Evolutionary conservation across 441 rosid species (phyloP).

Genomic region (Jatropha podagrica): DNA sequence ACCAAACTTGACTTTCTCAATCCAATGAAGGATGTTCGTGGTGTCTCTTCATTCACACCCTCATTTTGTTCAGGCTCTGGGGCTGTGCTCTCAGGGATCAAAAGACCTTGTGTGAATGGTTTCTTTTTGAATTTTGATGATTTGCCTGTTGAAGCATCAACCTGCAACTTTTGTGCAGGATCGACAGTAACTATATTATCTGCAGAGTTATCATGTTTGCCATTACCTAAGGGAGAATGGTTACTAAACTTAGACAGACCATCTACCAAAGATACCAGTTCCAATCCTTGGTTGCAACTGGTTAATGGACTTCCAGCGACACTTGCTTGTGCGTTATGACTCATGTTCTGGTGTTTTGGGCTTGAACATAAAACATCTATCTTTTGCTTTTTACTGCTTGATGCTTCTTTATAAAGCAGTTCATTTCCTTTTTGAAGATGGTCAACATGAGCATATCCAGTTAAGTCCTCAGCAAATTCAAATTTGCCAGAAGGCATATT

Average conservation of each 20-base stretch:
- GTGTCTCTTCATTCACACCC: constrained; percentile 29
- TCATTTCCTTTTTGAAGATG: constrained; percentile 34
- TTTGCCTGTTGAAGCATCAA: constrained; percentile 24
- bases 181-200: constrained; percentile 19
- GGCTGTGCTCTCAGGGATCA: constrained; percentile 9
- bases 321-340: constrained; percentile 29
- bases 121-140: constrained; percentile 21
- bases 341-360: constrained; percentile 35
- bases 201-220: constrained; percentile 22
- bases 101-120: constrained; percentile 14
- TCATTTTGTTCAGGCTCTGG: constrained; percentile 16
- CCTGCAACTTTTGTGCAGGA: constrained; percentile 27
- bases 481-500: constrained; percentile 30
- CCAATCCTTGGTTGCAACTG: constrained; percentile 30
- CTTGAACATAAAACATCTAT: constrained; percentile 29
- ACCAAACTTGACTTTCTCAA: constrained; percentile 24
- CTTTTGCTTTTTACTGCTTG: constrained; percentile 38
- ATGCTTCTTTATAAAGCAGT: constrained; percentile 27
- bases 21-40: constrained; percentile 31
- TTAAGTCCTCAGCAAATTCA: constrained; percentile 28
- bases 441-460: constrained; percentile 25
- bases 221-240: constrained; percentile 13
- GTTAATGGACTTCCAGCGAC: constrained; percentile 29
- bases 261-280: constrained; percentile 21
- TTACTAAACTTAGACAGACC: constrained; percentile 27